Conservation (phyloP, 2,329 filamentous ascomycete genomes). For the Pseudodiploospora longispora region DNA sequence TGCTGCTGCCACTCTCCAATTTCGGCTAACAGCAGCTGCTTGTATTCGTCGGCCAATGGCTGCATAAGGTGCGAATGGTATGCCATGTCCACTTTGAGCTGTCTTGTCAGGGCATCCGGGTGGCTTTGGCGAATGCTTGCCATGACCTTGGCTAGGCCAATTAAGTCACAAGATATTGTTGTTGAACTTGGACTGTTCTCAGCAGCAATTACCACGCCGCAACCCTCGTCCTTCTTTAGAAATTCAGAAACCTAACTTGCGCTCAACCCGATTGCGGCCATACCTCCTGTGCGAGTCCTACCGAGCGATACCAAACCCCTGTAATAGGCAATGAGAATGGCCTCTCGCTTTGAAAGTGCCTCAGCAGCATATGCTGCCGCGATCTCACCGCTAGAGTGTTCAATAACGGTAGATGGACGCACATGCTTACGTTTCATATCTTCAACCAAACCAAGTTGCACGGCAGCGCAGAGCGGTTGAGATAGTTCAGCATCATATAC, state of each 20-base stretch:
- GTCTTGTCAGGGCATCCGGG: conserved; percentile 31
- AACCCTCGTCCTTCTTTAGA: too few relatives aligned
- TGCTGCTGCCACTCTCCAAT: conserved; percentile 18
- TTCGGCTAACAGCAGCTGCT: conserved; percentile 26
- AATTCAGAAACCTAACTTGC: conserved; percentile 1
- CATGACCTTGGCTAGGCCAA: conserved; percentile 15
- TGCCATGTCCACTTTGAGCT: conserved; percentile 36
- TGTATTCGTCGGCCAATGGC: conserved; percentile 17
- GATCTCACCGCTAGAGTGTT: conserved; percentile 25
- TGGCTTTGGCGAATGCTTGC: conserved; percentile 24
- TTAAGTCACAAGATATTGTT: conserved; percentile 14
- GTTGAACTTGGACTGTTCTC: conserved; percentile 14
- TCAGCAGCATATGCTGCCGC: conserved; percentile 19
- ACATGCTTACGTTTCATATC: conserved; percentile 23
- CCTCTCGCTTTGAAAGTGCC: conserved; percentile 6
- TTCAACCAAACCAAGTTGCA: conserved; percentile 27
- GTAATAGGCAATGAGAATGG: conserved; percentile 12
- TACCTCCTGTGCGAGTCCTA: conserved; percentile 8
- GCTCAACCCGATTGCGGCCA: conserved; percentile 16
- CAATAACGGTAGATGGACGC: conserved; percentile 27
- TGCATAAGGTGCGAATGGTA: conserved; percentile 46
- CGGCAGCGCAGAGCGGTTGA: conserved; percentile 21
- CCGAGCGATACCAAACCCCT: conserved; percentile 8
- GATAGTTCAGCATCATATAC: conserved; percentile 12
- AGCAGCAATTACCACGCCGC: conserved; percentile 13